phyloP scores from a whole-genome alignment of 495 filamentous ascomycete genomes.

The Physcia stellaris region DNA sequence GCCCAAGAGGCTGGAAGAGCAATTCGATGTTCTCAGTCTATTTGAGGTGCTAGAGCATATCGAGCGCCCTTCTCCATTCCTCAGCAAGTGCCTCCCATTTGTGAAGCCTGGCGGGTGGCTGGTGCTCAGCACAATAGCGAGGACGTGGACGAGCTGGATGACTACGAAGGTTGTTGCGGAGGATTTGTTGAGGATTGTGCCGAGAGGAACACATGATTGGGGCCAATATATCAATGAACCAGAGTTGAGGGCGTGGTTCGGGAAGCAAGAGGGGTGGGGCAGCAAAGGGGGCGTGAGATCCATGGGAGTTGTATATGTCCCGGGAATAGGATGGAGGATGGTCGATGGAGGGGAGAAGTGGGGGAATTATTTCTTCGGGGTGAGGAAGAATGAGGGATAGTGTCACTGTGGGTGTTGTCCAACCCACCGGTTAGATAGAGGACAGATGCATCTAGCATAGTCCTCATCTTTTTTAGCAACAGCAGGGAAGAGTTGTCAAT shows the following conservation, averaged over 20 bases:
- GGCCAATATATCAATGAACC: constrained; percentile 79
- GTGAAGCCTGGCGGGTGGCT: constrained; percentile 89
- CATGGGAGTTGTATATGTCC: constrained; percentile 86
- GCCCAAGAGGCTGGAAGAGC: constrained; percentile 23
- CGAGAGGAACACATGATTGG: constrained; percentile 86
- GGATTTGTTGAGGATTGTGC: constrained; percentile 76
- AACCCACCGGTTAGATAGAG: too few relatives aligned
- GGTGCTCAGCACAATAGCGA: constrained; percentile 75
- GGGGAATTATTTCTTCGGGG: constrained; percentile 95
- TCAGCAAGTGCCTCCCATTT: constrained; percentile 51
- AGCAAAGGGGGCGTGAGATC: constrained; percentile 33
- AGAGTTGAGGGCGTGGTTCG: constrained; percentile 55
- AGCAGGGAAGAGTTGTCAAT: too few relatives aligned
- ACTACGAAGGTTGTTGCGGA: constrained; percentile 89
- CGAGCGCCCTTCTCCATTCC: constrained; percentile 51
- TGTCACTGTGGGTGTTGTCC: too few relatives aligned
- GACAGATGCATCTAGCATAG: too few relatives aligned
- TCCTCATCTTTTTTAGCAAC: too few relatives aligned
- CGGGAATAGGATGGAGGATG: constrained; percentile 82
- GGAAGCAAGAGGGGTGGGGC: constrained; percentile 37
- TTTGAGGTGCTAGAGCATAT: constrained; percentile 97
- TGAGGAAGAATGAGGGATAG: constrained; percentile 49
- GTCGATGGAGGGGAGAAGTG: constrained; percentile 68
- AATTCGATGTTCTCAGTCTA: constrained; percentile 64
- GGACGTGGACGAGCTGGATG: constrained; percentile 74